Evolutionary conservation across 83 land plant species (phyloP).

Genomic region (Thuja plicata): DNA sequence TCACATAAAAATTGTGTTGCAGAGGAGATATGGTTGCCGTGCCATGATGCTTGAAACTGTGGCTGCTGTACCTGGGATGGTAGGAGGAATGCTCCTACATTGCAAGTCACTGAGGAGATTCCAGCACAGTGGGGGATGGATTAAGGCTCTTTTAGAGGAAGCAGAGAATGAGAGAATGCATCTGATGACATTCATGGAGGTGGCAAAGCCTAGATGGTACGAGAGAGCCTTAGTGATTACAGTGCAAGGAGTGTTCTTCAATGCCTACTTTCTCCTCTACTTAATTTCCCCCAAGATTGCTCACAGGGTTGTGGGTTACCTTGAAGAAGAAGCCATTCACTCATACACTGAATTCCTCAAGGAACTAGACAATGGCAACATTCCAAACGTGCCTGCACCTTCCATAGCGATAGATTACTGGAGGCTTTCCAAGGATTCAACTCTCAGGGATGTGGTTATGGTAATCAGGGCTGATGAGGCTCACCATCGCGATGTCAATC

Average conservation of each 20-base stretch:
- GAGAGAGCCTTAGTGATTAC: slow-evolving; percentile 21
- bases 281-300: slow-evolving; percentile 39
- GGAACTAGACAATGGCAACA: slow-evolving; percentile 37
- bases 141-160: slow-evolving; percentile 50
- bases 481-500: no score
- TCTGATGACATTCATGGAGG: slow-evolving; percentile 63
- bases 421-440: slow-evolving; percentile 27
- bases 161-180: slow-evolving; percentile 61
- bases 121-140: slow-evolving; percentile 57
- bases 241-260: slow-evolving; percentile 55
- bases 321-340: slow-evolving; percentile 50
- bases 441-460: no score
- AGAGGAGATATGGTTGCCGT: slow-evolving; percentile 40
- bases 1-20: not conserved
- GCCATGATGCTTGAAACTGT: slow-evolving; percentile 60
- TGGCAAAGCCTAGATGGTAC: slow-evolving; percentile 23
- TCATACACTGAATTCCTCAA: slow-evolving; percentile 46
- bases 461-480: no score
- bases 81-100: no score
- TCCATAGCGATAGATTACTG: slow-evolving; percentile 54
- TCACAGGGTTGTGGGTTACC: slow-evolving; percentile 45
- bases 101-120: slow-evolving; percentile 10
- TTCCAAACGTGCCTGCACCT: slow-evolving; percentile 41
- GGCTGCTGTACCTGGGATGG: slow-evolving; percentile 22
- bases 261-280: slow-evolving; percentile 41